phyloP scores from a whole-genome alignment of 2,329 filamentous ascomycete genomes.

The Tolypocladium nubicola region DNA sequence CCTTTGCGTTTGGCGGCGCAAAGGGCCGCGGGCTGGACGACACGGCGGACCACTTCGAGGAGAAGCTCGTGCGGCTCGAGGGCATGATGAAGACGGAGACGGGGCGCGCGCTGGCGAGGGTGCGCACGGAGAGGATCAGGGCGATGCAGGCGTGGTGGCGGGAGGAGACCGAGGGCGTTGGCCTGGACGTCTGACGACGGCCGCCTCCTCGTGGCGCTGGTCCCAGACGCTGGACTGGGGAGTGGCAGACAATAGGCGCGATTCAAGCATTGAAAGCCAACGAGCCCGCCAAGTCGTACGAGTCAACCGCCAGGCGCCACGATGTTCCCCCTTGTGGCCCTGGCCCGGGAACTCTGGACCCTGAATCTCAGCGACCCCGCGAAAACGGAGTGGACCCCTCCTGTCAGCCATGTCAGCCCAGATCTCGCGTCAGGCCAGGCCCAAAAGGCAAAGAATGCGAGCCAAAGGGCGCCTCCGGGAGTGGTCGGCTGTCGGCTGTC shows the following conservation, averaged over 20 bases:
- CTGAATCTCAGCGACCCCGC: neutral
- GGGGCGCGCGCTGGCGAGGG: slow-evolving; percentile 40
- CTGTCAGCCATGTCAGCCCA: neutral
- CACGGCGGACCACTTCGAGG: slow-evolving; percentile 64
- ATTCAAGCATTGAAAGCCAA: neutral
- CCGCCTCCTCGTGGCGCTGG: neutral
- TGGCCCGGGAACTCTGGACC: neutral
- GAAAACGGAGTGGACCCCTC: neutral
- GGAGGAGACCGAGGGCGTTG: slow-evolving; percentile 31
- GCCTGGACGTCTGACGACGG: neutral
- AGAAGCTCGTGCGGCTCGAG: slow-evolving; percentile 60
- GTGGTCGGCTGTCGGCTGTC: neutral
- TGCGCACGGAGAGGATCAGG: slow-evolving; percentile 40
- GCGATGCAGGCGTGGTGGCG: slow-evolving; percentile 48
- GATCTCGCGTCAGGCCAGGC: neutral
- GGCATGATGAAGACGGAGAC: slow-evolving; percentile 53
- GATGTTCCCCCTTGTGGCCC: neutral
- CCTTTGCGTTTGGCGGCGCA: slow-evolving; percentile 54
- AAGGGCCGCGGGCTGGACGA: slow-evolving; percentile 48
- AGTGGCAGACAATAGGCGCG: neutral
- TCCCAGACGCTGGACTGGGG: too few species aligned
- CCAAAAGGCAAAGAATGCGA: neutral
- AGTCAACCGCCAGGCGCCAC: neutral
- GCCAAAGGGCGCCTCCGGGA: neutral
- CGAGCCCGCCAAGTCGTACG: neutral